These are phyloP conservation scores for Verticillium alfalfae DNA, from an alignment of 2,329 filamentous ascomycete genomes.

Conservation along the genomic window DNA sequence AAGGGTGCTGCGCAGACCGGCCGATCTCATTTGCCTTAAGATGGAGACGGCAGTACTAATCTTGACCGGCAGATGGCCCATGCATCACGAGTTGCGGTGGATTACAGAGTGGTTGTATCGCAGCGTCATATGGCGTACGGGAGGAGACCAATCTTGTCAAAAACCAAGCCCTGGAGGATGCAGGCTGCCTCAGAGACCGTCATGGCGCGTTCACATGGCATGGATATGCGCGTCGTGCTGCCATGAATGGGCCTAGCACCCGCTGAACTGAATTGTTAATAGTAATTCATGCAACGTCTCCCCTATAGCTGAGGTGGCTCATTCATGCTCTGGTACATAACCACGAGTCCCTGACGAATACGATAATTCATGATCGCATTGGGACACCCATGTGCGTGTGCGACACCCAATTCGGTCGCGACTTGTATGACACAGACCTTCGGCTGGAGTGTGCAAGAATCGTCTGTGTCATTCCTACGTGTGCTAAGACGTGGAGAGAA, in stretches of 20 bases:
- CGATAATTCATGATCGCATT: neutral
- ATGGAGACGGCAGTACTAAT: neutral
- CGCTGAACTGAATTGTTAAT: neutral
- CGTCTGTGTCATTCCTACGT: slow-evolving; percentile 10
- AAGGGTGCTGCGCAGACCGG: neutral
- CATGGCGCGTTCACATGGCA: neutral
- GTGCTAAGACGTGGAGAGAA: slow-evolving; percentile 3
- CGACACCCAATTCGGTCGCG: neutral
- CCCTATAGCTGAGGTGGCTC: neutral
- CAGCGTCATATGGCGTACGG: neutral
- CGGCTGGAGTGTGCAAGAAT: neutral
- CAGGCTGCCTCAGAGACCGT: neutral
- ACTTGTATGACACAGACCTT: slow-evolving; percentile 3
- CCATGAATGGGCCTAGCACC: neutral
- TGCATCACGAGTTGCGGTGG: neutral
- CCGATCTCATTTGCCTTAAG: neutral
- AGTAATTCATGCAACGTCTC: neutral
- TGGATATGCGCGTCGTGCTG: neutral
- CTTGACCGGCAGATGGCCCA: neutral
- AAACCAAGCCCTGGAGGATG: neutral
- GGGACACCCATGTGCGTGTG: neutral
- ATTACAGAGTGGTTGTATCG: neutral
- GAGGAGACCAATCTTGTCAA: neutral
- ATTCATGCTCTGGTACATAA: neutral
- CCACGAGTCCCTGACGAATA: neutral